Base-by-base conservation (phyloP, 192 early-diverging fungal species). In the Chytriomyces hyalinus region DNA sequence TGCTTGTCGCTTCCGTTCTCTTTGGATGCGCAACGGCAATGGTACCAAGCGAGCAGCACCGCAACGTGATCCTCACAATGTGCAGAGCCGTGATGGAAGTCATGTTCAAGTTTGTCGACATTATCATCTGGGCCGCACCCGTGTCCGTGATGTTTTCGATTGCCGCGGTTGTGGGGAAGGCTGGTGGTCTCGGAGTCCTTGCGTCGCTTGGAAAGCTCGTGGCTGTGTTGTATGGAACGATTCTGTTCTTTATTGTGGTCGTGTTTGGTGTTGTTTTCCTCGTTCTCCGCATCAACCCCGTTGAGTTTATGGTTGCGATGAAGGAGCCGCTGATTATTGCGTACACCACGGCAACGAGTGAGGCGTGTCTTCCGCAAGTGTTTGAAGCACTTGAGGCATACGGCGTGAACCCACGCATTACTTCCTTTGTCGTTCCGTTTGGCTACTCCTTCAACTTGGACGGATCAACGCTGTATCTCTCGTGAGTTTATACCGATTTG, bases 371-470 rank as follows among this genome's bases (percentile, higher is more conserved):
- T 15, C 90, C 89, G 3, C 84, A 83, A 48, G 92, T 90, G 15
- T 89, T 93, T 83, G 89, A 93, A 81, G 89, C 87, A 78, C 86
- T 93, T 78, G 80, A 87, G 22, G 82, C 60, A 11, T 91, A 92
- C 75, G 92, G 92, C 5, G 87, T 90, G 65, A 87, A 91, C 47
- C 84, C 87, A 36, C 80, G 87, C 63, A 86, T 93, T 67, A 86
- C 85, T 20, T 89, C 86, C 6, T 92, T 92, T 77, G 90, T 92
- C 26, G 84, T 92, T 59, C 77, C 84, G 15, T 63, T 90, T 15
- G 92, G 92, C 9, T 93, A 93, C 82, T 89, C 89, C 7, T 93
- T 93, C 77, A 93, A 93, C 78, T 78, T 93, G 53, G 92, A 93
- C 72, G 92, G 92, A 5, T 91, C 91, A 10, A 92, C 92, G 22